Base-by-base conservation (phyloP, 2,329 filamentous ascomycete species). In the Fonsecaea pedrosoi region DNA sequence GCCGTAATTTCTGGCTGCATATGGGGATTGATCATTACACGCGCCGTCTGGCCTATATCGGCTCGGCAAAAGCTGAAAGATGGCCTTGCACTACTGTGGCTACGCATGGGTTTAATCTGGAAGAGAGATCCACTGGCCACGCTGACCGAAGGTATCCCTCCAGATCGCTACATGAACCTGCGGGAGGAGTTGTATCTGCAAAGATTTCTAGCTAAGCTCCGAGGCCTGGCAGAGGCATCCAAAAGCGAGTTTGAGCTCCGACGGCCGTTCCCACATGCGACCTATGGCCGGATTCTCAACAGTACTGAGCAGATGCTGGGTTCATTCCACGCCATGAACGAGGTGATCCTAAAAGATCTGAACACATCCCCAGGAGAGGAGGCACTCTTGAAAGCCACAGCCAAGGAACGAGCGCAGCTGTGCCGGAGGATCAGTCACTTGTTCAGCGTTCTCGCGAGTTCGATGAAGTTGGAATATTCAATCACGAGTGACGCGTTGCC, bases 101-200 rank as follows among this genome's bases (percentile, higher is more conserved):
- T 99, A 6, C 92, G 96, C 66, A 94, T 99, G 88, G 92, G 93
- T 15, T 85, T 99, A 38, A 94, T 98, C 71, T 99, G 95, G 95
- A 96, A 94, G 80, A 88, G 94, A 54, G 94, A 96, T 8, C 95
- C 95, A 0, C 82, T 99, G 30, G 90, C 91, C 4, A 87, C 89
- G 6, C 84, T 97, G 63, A 81, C 89, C 0, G 84, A 88, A 54
- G 87, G 84, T 66, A 82, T 86, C 3, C 80, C 84, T 40, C 75
- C 77, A n/a, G 74, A 82, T 63, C 87, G 88, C 5, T 98, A 96
- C 77, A 93, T 97, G 86, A 90, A 90, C 69, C 86, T 93, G n/a
- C 87, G 89, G 40, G 95, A 98, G 78, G 94, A 97, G 76, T 87
- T 91, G 4, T 90, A 93, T 50, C 85, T 99, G 62, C 93, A 96